phyloP scores from a whole-genome alignment of 768 basidiomycete species.

The Boletus reticulatus region DNA sequence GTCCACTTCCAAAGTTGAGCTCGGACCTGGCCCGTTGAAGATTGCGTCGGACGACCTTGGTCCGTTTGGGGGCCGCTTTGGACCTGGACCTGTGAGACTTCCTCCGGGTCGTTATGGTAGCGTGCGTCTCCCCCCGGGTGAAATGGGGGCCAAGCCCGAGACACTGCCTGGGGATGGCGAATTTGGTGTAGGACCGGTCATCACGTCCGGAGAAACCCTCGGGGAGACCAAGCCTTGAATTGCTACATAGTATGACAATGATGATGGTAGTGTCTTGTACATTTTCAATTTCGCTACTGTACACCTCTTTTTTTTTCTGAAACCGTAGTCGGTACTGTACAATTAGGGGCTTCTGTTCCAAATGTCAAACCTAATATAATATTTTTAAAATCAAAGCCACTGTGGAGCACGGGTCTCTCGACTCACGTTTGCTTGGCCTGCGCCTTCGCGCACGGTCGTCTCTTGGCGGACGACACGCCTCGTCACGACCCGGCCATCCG shows the following conservation, averaged over 20 bases:
- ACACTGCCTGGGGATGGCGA: slow-evolving; percentile 25
- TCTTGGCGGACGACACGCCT: slow-evolving; percentile 14
- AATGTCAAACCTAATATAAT: slow-evolving; percentile 15
- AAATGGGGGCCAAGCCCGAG: slow-evolving; percentile 22
- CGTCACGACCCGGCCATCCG: slow-evolving; percentile 23
- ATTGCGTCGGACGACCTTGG: slow-evolving; percentile 7
- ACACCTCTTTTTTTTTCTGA: neutral
- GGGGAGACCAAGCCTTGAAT: slow-evolving; percentile 15
- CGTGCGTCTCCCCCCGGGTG: slow-evolving; percentile 17
- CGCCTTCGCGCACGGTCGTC: slow-evolving; percentile 3
- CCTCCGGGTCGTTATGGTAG: slow-evolving; percentile 7
- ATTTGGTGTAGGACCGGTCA: slow-evolving; percentile 27
- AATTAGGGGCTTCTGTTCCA: neutral
- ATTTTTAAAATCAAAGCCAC: no score
- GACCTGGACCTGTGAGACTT: slow-evolving; percentile 22
- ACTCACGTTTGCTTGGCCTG: slow-evolving; percentile 19
- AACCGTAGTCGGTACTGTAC: no score
- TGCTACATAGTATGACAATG: neutral
- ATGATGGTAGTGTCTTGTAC: neutral
- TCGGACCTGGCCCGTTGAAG: slow-evolving; percentile 15
- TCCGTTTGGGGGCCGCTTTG: slow-evolving; percentile 20
- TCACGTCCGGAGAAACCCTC: slow-evolving; percentile 27
- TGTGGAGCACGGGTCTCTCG: neutral
- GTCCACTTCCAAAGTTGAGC: slow-evolving; percentile 16
- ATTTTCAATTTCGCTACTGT: neutral